These are phyloP conservation scores for Mycena floridula DNA, from an alignment of 768 basidiomycete species.

Conservation along the genomic window DNA sequence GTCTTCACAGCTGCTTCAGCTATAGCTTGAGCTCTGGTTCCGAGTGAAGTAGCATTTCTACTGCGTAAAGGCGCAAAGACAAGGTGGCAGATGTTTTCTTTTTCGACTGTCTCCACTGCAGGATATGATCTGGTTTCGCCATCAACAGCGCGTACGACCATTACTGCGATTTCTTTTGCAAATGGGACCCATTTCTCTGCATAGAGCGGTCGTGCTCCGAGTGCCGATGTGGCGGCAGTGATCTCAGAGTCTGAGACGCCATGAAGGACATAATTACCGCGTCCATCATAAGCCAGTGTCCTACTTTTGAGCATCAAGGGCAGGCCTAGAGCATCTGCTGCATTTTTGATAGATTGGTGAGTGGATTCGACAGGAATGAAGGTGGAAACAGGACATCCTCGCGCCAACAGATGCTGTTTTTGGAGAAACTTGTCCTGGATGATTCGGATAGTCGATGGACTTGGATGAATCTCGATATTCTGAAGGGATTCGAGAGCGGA, in stretches of 20 bases:
- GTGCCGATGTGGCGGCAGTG: conserved; percentile 42
- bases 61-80: conserved; percentile 84
- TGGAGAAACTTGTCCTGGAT: conserved; percentile 86
- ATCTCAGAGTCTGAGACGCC: conserved; percentile 44
- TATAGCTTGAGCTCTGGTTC: conserved; percentile 54
- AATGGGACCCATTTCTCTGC: conserved; percentile 95
- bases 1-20: conserved; percentile 79
- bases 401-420: conserved; percentile 72
- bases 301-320: conserved; percentile 95
- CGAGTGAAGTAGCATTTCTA: conserved; percentile 41
- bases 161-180: conserved; percentile 86
- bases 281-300: conserved; percentile 93
- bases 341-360: conserved; percentile 43
- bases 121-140: conserved; percentile 84
- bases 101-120: conserved; percentile 91
- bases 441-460: conserved; percentile 70
- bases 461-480: conserved; percentile 60
- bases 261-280: conserved; percentile 82
- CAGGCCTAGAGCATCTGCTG: conserved; percentile 57
- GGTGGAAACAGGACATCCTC: conserved; percentile 47
- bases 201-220: conserved; percentile 73
- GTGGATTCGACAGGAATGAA: conserved; percentile 58
- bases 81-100: conserved; percentile 88
- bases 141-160: conserved; percentile 79
- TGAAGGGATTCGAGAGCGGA: conserved; percentile 62